Evolutionary conservation across 2,329 filamentous ascomycete genomes (phyloP), one percentile per base, ranked within the genome.

Genomic region (Myriangium duriaei): DNA sequence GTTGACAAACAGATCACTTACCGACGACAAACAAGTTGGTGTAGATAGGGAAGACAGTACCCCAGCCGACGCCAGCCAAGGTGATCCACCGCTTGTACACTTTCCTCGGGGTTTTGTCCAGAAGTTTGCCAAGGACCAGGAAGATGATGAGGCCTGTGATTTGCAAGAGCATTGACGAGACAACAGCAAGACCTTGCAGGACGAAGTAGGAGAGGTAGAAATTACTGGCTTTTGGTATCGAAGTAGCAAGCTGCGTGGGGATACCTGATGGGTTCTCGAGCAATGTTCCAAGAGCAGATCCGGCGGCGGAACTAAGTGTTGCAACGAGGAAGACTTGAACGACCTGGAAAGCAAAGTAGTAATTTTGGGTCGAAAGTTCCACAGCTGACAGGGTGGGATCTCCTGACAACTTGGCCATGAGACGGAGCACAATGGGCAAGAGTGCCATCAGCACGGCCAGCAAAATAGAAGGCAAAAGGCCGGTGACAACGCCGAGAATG

Each of bases 201-300:
- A 96, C 75, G 47, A 98, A 92, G 62, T 96, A 98, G 0, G 81
- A 84, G 13, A 96, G 79, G 59, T 95, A 98, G 55, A 96, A 92
- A 61, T 93, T 96, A 43, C 86, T 87, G 0, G 85, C 78, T 40
- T 74, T 78, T 12, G 91, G 91, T 4, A 98, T 45, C 15, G 51
- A 47, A 9, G 48, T 45, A 7, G 57, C 55, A 15, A 60, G 44
- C 7, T 58, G 38, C 9, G 34, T 45, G 1, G 54, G 45, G 3
- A 50, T 50, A 6, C 41, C 46, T 10, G 41, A 30, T 10, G 56
- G 67, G 42, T 82, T 80, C 11, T 67, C 52, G 1, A 86, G 79
- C 11, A 76, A 64, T 33, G 92, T 77, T 13, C 74, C 50, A 2
- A 76, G 68, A 0, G 83, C 75, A 5, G 79, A 72, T 3, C 84